Percentiles rank a stretch among this genome's conserved stretches.
Evolutionary conservation across 2,329 filamentous ascomycete genomes (phyloP).

Genomic region (Exophiala sp.): DNA sequence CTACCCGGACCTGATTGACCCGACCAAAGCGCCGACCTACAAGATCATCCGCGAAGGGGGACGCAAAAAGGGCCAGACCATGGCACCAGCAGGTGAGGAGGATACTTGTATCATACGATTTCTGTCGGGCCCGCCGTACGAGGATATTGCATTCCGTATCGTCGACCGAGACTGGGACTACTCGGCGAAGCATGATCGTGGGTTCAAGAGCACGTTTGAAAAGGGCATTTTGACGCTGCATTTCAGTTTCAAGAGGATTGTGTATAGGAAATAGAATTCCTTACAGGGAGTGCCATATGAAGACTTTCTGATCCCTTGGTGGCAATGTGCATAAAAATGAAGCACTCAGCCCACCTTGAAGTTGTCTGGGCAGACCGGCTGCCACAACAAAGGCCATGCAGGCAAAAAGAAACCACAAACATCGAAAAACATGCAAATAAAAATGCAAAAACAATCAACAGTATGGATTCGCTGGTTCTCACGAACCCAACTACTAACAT

Average conservation of each 20-base stretch:
- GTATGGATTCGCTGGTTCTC: too few species aligned
- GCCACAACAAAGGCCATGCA: too few species aligned
- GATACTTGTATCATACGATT: constrained; percentile 97
- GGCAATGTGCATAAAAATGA: too few species aligned
- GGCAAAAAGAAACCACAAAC: too few species aligned
- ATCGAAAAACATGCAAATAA: too few species aligned
- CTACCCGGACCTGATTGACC: constrained; percentile 95
- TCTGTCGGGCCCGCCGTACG: constrained; percentile 90
- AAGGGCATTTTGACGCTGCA: constrained; percentile 96
- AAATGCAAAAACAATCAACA: too few species aligned
- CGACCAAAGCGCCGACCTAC: constrained; percentile 89
- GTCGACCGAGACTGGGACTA: constrained; percentile 99
- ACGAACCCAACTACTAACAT: background rate
- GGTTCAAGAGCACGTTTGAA: constrained; percentile 95
- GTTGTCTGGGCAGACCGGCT: too few species aligned
- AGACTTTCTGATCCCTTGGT: too few species aligned
- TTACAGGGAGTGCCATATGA: background rate
- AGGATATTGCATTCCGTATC: constrained; percentile 94
- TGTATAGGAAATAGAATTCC: constrained; percentile 45
- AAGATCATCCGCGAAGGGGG: constrained; percentile 93
- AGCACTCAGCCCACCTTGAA: too few species aligned
- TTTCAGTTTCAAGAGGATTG: constrained; percentile 95
- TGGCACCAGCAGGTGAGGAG: constrained; percentile 89
- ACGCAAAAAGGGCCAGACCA: constrained; percentile 82
- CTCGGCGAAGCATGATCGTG: constrained; percentile 87